A percentile compares a stretch with the other conserved stretches of the same genome.
phyloP scores from a whole-genome alignment of 352 stramenopile species.

The Peronospora tabacina region DNA sequence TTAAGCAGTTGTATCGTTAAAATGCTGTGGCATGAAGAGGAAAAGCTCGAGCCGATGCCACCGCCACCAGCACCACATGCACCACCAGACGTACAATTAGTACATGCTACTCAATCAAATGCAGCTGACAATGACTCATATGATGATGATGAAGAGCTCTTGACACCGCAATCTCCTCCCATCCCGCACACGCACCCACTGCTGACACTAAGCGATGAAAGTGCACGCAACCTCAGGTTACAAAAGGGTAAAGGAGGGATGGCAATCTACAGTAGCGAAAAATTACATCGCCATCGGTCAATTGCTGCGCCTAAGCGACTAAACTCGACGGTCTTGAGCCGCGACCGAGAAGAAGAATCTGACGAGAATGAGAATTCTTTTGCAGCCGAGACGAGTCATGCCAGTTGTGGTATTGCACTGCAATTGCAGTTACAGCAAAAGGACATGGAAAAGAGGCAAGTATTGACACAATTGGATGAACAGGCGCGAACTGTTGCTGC shows the following conservation, averaged over 20 bases:
- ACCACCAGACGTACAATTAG: constrained; percentile 16
- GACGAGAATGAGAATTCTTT: constrained; percentile 13
- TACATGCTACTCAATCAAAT: not conserved
- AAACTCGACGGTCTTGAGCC: constrained; percentile 51
- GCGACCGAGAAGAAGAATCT: constrained; percentile 22
- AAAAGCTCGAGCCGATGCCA: constrained; percentile 45
- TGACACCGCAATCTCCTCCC: constrained; percentile 32
- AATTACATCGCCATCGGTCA: constrained; percentile 1
- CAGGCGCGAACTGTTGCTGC: constrained; percentile 39
- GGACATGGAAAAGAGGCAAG: constrained; percentile 7
- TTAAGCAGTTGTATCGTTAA: too few relatives aligned
- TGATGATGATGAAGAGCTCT: constrained; percentile 18
- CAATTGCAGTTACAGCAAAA: constrained; percentile 19
- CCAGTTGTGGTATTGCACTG: constrained; percentile 38
- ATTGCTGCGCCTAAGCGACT: constrained; percentile 30
- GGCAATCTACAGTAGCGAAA: constrained; percentile 17
- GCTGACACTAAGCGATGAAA: constrained; percentile 23
- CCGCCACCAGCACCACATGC: constrained; percentile 37
- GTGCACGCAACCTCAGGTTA: constrained; percentile 22
- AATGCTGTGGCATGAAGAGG: constrained; percentile 16
- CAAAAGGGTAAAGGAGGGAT: constrained; percentile 11
- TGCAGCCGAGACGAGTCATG: constrained; percentile 30
- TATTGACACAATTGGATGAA: constrained; percentile 20
- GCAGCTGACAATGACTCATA: not conserved
- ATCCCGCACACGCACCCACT: constrained; percentile 52